Conservation (phyloP, 208 protist species). For the Trichomonas tenax region DNA sequence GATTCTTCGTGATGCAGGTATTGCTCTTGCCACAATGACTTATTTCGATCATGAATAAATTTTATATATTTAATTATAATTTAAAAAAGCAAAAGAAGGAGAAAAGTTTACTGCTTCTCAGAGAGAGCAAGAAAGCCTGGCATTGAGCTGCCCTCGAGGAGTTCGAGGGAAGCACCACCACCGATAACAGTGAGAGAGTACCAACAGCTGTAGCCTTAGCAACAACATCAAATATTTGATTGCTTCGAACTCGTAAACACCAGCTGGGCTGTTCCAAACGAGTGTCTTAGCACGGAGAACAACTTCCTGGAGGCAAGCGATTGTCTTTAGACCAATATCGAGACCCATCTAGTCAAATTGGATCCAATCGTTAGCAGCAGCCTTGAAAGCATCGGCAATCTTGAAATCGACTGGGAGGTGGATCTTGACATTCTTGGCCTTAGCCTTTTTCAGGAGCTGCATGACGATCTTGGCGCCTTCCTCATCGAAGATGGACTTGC, state of each 20-base stretch:
- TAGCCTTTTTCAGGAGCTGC: conserved; percentile 39
- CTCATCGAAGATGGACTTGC: too few species aligned
- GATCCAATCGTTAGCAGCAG: conserved; percentile 37
- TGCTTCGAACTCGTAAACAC: conserved; percentile 40
- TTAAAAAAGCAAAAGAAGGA: too few species aligned
- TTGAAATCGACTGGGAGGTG: conserved; percentile 62
- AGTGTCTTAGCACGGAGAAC: conserved; percentile 32
- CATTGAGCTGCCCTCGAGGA: too few species aligned
- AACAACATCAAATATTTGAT: conserved; percentile 36
- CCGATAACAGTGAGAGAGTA: conserved; percentile 37
- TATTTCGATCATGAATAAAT: too few species aligned
- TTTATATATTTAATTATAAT: too few species aligned
- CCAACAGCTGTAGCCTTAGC: conserved; percentile 30
- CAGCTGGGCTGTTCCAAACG: conserved; percentile 46
- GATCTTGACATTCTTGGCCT: conserved; percentile 74
- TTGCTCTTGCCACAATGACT: too few species aligned
- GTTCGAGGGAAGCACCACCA: too few species aligned
- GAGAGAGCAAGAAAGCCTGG: too few species aligned
- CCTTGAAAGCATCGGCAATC: conserved; percentile 26
- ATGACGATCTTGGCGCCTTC: conserved; percentile 43
- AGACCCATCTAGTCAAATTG: conserved; percentile 43
- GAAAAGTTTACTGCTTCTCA: too few species aligned
- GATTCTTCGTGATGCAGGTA: too few species aligned
- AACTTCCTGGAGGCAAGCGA: conserved; percentile 24
- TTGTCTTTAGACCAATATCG: conserved; percentile 43